Evolutionary conservation across 345 rosid genomes (phyloP), one percentile per base, ranked within the genome.

Genomic region (Eutrema yunnanense): DNA sequence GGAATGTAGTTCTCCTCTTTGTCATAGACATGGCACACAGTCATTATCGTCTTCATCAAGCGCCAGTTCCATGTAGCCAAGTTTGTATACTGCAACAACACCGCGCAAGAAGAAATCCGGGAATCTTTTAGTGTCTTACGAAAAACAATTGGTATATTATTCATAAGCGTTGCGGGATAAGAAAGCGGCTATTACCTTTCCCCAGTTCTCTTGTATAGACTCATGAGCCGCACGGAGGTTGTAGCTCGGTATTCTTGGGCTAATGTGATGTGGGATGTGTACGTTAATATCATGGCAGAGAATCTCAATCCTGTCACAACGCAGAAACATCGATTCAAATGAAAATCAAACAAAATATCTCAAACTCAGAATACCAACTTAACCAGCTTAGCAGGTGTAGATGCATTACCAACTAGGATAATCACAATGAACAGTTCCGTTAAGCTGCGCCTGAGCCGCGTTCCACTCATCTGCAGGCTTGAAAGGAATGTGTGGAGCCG

Each of bases 401-500:
- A 55, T 56, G 50, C 78, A 54, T 81, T 86, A 89, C 93, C 97
- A 91, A 40, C 80, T 67, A 40, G 96, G 98, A 63, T 89, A 94
- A 82, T 89, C 96, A 54, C 97, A 94, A 73, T 94, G 98, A 60
- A 91, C 89, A 3, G 96, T 94, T 80, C 98, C 96, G 10, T 84
- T 91, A 29, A 94, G 92, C 73, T 94, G 97, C 13, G 98, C 96
- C 73, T 84, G 88, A 75, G 93, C 92, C 5, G 92, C 90, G 71
- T 91, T 88, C 98, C 98, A 94, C 65, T 94, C 92, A 16, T 80
- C 77, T 0, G 85, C 76, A 62, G 84, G 67, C 79, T 89, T 94
- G 84, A 91, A 91, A 57, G 98, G 93, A 71, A 94, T 91, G 48
- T 88, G 96, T 26, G 98, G 96, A 63, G 98, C 97, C 0, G 98